Percentiles rank a stretch among this genome's conserved stretches.
Conservation (phyloP, 352 stramenopile genomes). For the Pythium sukuiense region DNA sequence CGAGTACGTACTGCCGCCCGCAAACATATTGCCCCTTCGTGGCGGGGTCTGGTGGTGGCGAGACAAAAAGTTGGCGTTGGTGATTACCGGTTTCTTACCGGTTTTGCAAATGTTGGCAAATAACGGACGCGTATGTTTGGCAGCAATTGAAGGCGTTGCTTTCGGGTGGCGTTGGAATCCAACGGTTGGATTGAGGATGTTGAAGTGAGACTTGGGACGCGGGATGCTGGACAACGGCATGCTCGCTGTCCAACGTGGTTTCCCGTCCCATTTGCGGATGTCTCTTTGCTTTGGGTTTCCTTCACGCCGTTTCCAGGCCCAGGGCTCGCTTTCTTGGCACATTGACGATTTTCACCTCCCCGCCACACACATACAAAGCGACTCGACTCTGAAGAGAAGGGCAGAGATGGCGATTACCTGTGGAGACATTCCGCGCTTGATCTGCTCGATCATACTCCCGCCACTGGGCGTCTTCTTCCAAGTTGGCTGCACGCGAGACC, state of each 20-base stretch:
- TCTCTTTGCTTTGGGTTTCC: not conserved
- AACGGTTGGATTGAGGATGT: not conserved
- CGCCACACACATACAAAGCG: too few species aligned
- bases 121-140: not conserved
- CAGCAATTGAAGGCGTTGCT: not conserved
- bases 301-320: too few species aligned
- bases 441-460: constrained; percentile 29
- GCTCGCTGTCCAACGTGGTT: not conserved
- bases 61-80: constrained; percentile 1
- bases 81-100: constrained; percentile 4
- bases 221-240: not conserved
- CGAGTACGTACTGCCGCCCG: constrained; percentile 21
- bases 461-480: constrained; percentile 45
- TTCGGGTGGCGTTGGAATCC: not conserved
- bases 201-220: constrained; percentile 4
- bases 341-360: not conserved
- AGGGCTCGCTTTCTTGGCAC: not conserved
- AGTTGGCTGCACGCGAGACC: constrained; percentile 36
- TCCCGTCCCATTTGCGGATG: not conserved
- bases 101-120: not conserved
- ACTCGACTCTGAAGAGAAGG: too few species aligned
- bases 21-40: constrained; percentile 15
- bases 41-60: not conserved
- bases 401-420: constrained; percentile 23
- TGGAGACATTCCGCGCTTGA: constrained; percentile 21